Base-by-base conservation (phyloP, 768 basidiomycete genomes). In the Hygrophoropsis aurantiaca region DNA sequence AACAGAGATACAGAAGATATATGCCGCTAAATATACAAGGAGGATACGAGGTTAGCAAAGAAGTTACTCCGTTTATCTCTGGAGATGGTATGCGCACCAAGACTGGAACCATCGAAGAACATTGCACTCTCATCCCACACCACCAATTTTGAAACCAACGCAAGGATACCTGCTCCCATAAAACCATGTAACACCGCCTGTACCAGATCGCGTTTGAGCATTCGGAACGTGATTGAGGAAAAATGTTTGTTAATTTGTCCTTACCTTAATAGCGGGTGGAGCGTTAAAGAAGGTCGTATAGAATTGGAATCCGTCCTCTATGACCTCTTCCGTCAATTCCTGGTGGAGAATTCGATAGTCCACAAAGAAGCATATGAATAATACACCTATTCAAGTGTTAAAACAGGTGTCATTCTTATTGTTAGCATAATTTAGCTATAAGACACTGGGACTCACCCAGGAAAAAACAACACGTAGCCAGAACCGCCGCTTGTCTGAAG, bases 261-360 rank as follows among this genome's bases (percentile, higher is more conserved):
- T 38, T 48, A 89, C 93, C 82, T 94, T 94, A 70, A 97, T 92
- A 34, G 91, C 94, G 21, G 86, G 87, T 3, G 94, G 94, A 2
- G 94, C 84, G 64, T 91, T 90, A 70, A 81, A 95, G 72, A 97
- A 97, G 20, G 90, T 94, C 41, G 80, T 80, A 63, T 97, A 97
- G 69, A 94, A 95, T 58, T 86, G 82, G 65, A 90, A 85, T 4
- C 87, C 93, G 60, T 94, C 90, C 35, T 77, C 72, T 36, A 88
- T 60, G 25, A 79, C 72, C 42, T 83, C 78, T 1, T 87, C 78
- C 3, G 82, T 85, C 35, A 89, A 57, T 16, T 75, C 72, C 21
- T 75, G 72, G 71, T 88, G 94, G 39, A 97, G 72, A 43, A 97
- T 72, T 30, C 85, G 82, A 66, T 93, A 84, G 74, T 97, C 94